Conservation (phyloP, 495 filamentous ascomycete genomes). For the Podospora bellae-mahoneyi region DNA sequence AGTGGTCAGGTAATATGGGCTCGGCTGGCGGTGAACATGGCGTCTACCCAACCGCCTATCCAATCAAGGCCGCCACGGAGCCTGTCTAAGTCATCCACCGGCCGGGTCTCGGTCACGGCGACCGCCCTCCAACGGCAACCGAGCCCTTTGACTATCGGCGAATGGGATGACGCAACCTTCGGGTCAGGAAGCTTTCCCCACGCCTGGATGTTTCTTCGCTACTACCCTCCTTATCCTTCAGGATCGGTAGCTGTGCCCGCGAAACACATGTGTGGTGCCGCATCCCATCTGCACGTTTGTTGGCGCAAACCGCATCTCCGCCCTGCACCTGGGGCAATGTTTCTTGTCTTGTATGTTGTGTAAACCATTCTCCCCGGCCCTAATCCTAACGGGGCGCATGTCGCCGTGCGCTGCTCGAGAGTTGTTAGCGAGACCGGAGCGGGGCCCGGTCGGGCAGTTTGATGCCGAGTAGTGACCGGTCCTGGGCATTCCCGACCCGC, state of each 20-base stretch:
- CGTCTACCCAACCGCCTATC: conserved; percentile 16
- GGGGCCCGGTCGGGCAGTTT: conserved; percentile 15
- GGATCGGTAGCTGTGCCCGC: conserved; percentile 16
- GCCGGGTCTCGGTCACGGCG: conserved; percentile 23
- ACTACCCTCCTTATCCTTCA: not conserved
- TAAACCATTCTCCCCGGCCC: not conserved
- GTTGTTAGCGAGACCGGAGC: conserved; percentile 19
- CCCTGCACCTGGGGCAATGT: not conserved
- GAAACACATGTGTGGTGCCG: conserved; percentile 19
- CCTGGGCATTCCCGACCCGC: conserved; percentile 18
- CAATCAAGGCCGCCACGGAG: conserved; percentile 17
- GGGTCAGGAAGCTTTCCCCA: conserved; percentile 10
- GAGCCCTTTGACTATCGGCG: conserved; percentile 11
- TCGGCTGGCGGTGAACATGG: conserved; percentile 16
- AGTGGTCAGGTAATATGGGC: conserved; percentile 14
- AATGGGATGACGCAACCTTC: conserved; percentile 16
- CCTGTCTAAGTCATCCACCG: conserved; percentile 13
- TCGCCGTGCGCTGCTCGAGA: not conserved
- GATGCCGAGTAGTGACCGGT: conserved; percentile 10
- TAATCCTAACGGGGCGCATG: not conserved
- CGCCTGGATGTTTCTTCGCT: conserved; percentile 5
- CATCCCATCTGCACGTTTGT: conserved; percentile 14
- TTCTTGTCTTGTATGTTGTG: not conserved
- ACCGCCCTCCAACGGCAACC: conserved; percentile 24
- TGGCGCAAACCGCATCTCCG: not conserved